Percentiles rank a stretch among this genome's conserved stretches.
Evolutionary conservation across 2,329 filamentous ascomycete genomes (phyloP).

Genomic region (Pezicula rhizophila): DNA sequence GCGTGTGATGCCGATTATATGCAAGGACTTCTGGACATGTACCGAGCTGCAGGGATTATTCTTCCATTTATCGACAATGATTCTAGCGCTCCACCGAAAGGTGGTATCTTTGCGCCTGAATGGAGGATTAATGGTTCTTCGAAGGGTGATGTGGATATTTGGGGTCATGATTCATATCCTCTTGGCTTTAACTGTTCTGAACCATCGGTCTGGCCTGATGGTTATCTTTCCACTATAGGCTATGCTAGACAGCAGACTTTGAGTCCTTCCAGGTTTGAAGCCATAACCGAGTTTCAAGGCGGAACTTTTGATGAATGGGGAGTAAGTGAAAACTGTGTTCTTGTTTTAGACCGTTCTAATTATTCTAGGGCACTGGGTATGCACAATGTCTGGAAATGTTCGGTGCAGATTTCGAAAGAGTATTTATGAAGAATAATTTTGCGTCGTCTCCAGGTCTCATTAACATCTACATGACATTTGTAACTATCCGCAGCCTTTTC

Average conservation of each 20-base stretch:
- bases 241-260: slow-evolving; percentile 45
- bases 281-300: slow-evolving; percentile 51
- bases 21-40: slow-evolving; percentile 60
- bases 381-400: slow-evolving; percentile 55
- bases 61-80: slow-evolving; percentile 72
- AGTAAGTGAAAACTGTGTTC: neutral
- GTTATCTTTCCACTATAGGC: slow-evolving; percentile 39
- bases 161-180: slow-evolving; percentile 32
- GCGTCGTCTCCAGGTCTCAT: slow-evolving; percentile 59
- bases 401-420: slow-evolving; percentile 62
- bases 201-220: slow-evolving; percentile 1
- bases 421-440: slow-evolving; percentile 70
- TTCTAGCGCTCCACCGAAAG: slow-evolving; percentile 28
- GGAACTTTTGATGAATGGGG: slow-evolving; percentile 17
- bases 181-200: slow-evolving; percentile 12
- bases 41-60: slow-evolving; percentile 58
- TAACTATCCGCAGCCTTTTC: too few species aligned
- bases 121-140: neutral
- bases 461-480: slow-evolving; percentile 63
- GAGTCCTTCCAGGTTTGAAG: slow-evolving; percentile 58
- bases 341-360: neutral
- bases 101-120: slow-evolving; percentile 7
- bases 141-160: slow-evolving; percentile 13
- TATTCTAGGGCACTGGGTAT: neutral
- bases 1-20: slow-evolving; percentile 64